Percentiles rank a stretch among this genome's conserved stretches.
Evolutionary conservation across 352 stramenopile genomes (phyloP).

Genomic region (Globisporangium barbulae): DNA sequence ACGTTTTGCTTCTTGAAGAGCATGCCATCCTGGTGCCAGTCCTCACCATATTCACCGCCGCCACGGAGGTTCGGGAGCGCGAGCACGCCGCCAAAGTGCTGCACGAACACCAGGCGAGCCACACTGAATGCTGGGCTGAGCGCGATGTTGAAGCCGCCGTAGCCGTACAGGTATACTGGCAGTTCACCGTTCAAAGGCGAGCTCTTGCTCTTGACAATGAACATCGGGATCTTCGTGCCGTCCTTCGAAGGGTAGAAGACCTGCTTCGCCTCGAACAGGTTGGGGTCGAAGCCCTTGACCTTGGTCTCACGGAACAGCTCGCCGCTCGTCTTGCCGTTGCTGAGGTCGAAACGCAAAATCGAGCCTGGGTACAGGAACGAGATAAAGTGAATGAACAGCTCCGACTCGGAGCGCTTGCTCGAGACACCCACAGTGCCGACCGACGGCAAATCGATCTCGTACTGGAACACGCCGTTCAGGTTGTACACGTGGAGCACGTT

Average conservation of each 20-base stretch:
- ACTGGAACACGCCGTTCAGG: conserved; percentile 67
- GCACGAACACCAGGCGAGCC: conserved; percentile 83
- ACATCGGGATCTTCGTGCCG: conserved; percentile 95
- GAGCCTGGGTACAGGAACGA: conserved; percentile 83
- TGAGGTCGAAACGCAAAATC: conserved; percentile 73
- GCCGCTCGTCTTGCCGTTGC: conserved; percentile 26
- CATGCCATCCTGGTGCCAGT: conserved; percentile 92
- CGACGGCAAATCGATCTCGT: conserved; percentile 64
- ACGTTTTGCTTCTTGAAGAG: conserved; percentile 93
- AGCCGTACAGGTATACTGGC: conserved; percentile 93
- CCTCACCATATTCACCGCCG: conserved; percentile 90
- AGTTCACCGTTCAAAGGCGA: conserved; percentile 72
- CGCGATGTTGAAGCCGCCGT: conserved; percentile 95
- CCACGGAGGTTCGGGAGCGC: conserved; percentile 93
- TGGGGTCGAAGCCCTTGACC: conserved; percentile 80
- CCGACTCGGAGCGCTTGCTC: conserved; percentile 67
- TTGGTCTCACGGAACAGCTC: conserved; percentile 75
- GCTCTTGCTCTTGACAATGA: conserved; percentile 89
- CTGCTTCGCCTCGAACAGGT: conserved; percentile 77
- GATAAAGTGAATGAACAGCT: conserved; percentile 90
- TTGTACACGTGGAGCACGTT: conserved; percentile 81
- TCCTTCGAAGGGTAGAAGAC: conserved; percentile 91
- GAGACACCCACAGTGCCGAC: conserved; percentile 65
- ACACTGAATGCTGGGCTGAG: conserved; percentile 90
- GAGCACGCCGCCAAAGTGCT: conserved; percentile 90